Conservation (phyloP, 2,329 filamentous ascomycete genomes). For the Penicillium fuscoglaucum region DNA sequence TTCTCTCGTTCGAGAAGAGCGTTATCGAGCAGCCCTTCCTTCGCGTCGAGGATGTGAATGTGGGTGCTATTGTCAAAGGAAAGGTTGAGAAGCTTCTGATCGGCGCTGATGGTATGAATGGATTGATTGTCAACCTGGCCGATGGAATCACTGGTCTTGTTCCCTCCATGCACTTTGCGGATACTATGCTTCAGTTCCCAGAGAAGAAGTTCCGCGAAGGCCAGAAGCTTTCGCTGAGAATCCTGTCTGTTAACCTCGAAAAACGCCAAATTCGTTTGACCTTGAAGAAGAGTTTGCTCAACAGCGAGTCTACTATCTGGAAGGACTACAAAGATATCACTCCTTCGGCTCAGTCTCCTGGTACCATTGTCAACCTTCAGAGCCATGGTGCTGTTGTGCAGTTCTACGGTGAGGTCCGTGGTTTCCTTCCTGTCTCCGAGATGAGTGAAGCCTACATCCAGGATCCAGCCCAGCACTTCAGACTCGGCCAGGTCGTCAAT, state of each 20-base stretch:
- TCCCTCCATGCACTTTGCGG: constrained; percentile 82
- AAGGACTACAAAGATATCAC: constrained; percentile 72
- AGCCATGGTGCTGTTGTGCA: constrained; percentile 81
- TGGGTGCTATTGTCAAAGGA: constrained; percentile 78
- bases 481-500: constrained; percentile 83
- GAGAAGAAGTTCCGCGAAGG: constrained; percentile 95
- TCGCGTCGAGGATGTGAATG: constrained; percentile 81
- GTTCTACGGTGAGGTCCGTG: constrained; percentile 81
- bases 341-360: constrained; percentile 75
- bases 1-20: constrained; percentile 78
- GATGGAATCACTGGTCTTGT: constrained; percentile 90
- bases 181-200: constrained; percentile 82
- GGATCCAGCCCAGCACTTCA: constrained; percentile 86
- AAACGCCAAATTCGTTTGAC: constrained; percentile 83
- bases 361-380: constrained; percentile 81
- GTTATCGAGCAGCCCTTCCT: constrained; percentile 86
- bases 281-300: constrained; percentile 90
- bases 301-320: constrained; percentile 80
- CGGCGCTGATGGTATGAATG: constrained; percentile 73
- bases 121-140: constrained; percentile 77
- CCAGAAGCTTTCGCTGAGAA: constrained; percentile 77
- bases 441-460: constrained; percentile 98
- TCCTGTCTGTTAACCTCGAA: constrained; percentile 73
- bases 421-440: constrained; percentile 87
- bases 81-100: constrained; percentile 82